Conservation (phyloP, 768 basidiomycete genomes). For the Lactifluus hygrophoroides region DNA sequence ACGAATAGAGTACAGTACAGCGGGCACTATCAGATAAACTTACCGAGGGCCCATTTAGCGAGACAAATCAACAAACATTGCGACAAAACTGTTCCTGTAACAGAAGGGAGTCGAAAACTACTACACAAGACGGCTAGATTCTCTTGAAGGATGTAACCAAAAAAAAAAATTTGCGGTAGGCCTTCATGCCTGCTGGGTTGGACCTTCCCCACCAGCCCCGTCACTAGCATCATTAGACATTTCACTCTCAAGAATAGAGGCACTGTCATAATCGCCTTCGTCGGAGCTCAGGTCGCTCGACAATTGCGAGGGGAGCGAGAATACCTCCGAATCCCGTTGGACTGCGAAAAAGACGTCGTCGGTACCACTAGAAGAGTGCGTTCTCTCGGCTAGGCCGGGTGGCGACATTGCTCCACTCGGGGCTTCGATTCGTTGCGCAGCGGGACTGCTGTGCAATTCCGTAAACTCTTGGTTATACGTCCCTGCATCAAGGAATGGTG, state of each 20-base stretch:
- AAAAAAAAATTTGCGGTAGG: too few relatives aligned
- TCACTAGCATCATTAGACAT: slow-evolving; percentile 9
- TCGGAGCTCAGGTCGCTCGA: slow-evolving; percentile 13
- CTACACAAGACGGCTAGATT: not conserved
- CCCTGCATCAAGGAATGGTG: slow-evolving; percentile 5
- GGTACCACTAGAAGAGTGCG: not conserved
- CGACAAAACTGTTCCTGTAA: not conserved
- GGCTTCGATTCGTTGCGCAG: not conserved
- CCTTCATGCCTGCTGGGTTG: not conserved
- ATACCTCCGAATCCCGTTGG: slow-evolving; percentile 10
- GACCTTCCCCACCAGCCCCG: slow-evolving; percentile 1
- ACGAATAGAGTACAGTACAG: not conserved
- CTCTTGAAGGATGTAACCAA: not conserved
- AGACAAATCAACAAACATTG: not conserved
- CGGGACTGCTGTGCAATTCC: not conserved
- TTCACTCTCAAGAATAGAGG: slow-evolving; percentile 13
- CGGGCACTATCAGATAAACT: not conserved
- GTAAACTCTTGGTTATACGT: not conserved
- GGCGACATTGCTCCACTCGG: not conserved
- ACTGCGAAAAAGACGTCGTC: not conserved
- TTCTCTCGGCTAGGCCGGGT: not conserved
- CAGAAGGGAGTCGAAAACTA: not conserved
- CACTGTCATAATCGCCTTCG: slow-evolving; percentile 14
- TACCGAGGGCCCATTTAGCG: not conserved
- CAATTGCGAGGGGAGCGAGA: slow-evolving; percentile 14